Evolutionary conservation across 2,329 filamentous ascomycete genomes (phyloP), one percentile per base, ranked within the genome.

Genomic region (Talaromyces pinophilus): DNA sequence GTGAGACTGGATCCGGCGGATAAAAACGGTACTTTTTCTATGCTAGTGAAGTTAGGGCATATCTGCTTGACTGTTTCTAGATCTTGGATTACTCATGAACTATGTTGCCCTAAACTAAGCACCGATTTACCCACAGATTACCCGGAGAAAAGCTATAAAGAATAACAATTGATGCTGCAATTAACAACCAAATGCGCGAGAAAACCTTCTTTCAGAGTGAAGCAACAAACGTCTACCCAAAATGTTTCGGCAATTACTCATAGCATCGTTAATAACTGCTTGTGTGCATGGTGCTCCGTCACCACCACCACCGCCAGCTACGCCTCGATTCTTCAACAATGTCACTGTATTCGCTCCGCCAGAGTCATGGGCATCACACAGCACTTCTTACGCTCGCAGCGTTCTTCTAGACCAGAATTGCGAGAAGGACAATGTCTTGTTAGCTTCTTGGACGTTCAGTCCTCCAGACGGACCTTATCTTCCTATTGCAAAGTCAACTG

Each of bases 391-490:
- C 70, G 83, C 84, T 2, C 82, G 84, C 35, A 83, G 81, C 19
- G 69, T 79, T 46, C 79, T 80, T 5, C 77, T 84, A 55, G 75
- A 83, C 62, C 59, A 61, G 5, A 22, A 61, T 15, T 61, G 59
- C n/a, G 59, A 61, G 40, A 61, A n/a, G 10, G 74, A 80, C 19
- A 76, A 81, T 30, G 77, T 80, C 63, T 73, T 86, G 2, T 80
- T 86, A 10, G 80, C 82, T 11, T 86, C 83, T 28, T 86, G 83
- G 83, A 83, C 85, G 69, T 85, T 85, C 72, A 85, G 85, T 73
- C 81, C 75, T 59, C 83, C 75, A 46, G 82, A 88, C 70, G 85
- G 85, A 17, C 86, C 85, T 0, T 80, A 78, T 69, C 88, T 86
- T 72, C 87, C 78, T 74, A 71, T 85, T 78, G 71, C 77, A 72